Conservation (phyloP, 169 alveolate genomes). For the Theileria equi region DNA sequence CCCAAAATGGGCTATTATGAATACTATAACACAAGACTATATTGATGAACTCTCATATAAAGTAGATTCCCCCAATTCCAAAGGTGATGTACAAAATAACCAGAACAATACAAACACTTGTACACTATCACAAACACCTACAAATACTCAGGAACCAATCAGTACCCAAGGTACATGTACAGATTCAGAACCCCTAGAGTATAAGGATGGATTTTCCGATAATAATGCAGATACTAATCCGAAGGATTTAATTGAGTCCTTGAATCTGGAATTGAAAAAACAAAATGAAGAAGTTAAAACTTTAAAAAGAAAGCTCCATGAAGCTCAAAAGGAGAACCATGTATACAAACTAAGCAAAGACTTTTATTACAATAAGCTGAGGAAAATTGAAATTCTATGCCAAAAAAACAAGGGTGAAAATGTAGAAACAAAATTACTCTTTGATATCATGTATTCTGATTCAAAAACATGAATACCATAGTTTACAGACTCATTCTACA, state of each 20-base stretch:
- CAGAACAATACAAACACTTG: not conserved
- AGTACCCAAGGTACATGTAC: not conserved
- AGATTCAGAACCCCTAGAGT: not conserved
- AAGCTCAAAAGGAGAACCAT: conserved; percentile 77
- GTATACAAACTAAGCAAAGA: conserved; percentile 86
- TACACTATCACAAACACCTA: not conserved
- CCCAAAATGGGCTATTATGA: conserved; percentile 35
- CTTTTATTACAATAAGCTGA: conserved; percentile 87
- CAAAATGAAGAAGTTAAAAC: conserved; percentile 58
- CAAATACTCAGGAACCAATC: conserved; percentile 1
- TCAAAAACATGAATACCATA: not conserved
- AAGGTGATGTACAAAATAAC: not conserved
- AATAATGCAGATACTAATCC: conserved; percentile 14
- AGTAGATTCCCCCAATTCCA: not conserved
- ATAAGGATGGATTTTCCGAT: not conserved
- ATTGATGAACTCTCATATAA: not conserved
- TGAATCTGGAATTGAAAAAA: conserved; percentile 38
- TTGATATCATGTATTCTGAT: conserved; percentile 60
- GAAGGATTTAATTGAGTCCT: conserved; percentile 7
- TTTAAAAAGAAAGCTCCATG: conserved; percentile 69
- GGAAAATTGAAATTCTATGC: conserved; percentile 86
- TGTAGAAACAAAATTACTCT: conserved; percentile 43
- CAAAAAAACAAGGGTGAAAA: conserved; percentile 71
- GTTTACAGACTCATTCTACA: not conserved
- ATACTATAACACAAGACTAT: conserved; percentile 10